phyloP scores from a whole-genome alignment of 192 early-diverging fungal species.

The Gigaspora rosea region DNA sequence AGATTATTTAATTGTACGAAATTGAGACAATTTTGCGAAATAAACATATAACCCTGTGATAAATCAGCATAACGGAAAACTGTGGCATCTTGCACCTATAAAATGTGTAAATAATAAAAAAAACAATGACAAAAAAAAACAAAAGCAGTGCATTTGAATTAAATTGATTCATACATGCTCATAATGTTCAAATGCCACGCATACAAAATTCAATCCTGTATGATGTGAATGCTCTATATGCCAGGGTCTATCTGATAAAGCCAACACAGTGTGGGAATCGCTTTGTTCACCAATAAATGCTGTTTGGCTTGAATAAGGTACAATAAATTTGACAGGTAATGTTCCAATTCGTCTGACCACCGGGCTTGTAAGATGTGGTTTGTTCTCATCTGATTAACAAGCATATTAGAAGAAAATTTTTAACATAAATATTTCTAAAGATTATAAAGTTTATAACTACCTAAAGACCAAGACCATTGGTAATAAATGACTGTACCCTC shows the following conservation, averaged over 20 bases:
- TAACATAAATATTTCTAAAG: neutral
- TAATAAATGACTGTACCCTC: constrained; percentile 7
- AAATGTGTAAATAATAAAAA: neutral
- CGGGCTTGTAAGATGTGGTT: neutral
- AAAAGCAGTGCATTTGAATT: neutral
- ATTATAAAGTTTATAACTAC: neutral
- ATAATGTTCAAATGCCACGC: constrained; percentile 25
- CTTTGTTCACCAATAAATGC: neutral
- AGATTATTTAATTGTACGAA: constrained; percentile 17
- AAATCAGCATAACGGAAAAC: neutral
- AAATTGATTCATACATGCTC: constrained; percentile 3
- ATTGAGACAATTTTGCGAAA: constrained; percentile 21
- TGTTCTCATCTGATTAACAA: neutral
- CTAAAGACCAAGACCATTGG: constrained; percentile 7
- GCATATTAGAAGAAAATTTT: neutral
- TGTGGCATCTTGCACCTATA: constrained; percentile 9
- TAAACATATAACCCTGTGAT: constrained; percentile 8
- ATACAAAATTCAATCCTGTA: constrained; percentile 3
- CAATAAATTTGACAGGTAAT: constrained; percentile 17
- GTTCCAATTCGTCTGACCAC: constrained; percentile 5
- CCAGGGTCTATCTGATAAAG: constrained; percentile 24
- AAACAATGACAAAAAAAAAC: neutral
- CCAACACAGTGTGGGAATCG: neutral
- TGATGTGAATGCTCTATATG: neutral
- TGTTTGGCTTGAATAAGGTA: neutral